Evolutionary conservation across 306 rosid genomes (phyloP), one percentile per base, ranked within the genome.

Genomic region (Glycine soja): DNA sequence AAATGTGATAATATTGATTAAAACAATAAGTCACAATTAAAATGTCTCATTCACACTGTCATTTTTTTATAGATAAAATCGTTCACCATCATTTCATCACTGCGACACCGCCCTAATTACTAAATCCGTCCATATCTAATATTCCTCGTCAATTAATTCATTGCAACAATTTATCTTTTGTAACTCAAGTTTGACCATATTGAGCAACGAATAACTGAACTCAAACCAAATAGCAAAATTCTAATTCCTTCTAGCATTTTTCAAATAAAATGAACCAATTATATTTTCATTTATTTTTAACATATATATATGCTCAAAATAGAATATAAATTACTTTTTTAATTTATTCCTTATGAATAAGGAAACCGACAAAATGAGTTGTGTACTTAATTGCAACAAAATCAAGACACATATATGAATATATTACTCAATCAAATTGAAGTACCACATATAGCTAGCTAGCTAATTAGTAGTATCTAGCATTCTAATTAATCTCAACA

Each of bases 21-120:
- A 4, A 18, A 24, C 5, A 59, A 11, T 1, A 4, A 15, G 42
- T 47, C 8, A 40, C 69, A 54, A 24, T 19, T 14, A 54, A 50
- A 64, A 10, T 7, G 62, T 79, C 77, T 18, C 15, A 3, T 46
- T 72, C 75, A 46, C 47, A 70, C 58, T n/a, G 38, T 72, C 50
- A 73, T 52, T 72, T 58, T 58, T 67, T 67, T 3, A 0, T 15
- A 3, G n/a, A 15, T 42, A 67, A 43, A 67, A 67, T 67, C 36
- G 15, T 67, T 52, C 19, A 24, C 63, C 76, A 51, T 72, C 64
- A 81, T 64, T 72, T 67, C 76, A 48, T 80, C 47, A 52, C 30
- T 24, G 30, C 30, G 30, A 24, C 30, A 24, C 69, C 70, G 43
- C 8, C 73, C 71, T 52, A 66, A 30, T 51, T 52, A 47, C 69